phyloP scores from a whole-genome alignment of 2,329 filamentous ascomycete species.

The Aspergillus tamarii region DNA sequence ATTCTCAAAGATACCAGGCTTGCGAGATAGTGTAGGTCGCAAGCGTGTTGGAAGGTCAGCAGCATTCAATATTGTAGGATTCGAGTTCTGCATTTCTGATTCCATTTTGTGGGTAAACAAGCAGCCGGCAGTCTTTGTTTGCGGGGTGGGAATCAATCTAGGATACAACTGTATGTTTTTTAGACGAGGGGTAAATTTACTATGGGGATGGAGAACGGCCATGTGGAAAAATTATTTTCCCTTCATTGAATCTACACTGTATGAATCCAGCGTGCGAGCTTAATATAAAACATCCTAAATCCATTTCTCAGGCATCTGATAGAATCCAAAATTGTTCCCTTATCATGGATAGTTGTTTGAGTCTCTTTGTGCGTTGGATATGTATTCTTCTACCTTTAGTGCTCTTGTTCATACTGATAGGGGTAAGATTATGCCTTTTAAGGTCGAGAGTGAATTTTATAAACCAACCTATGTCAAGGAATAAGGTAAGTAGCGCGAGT shows the following conservation, averaged over 20 bases:
- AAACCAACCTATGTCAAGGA: background rate
- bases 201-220: background rate
- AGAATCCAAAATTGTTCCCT: background rate
- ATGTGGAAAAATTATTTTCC: conserved; percentile 3
- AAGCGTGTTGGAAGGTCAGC: conserved; percentile 85
- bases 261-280: background rate
- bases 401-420: no score
- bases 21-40: conserved; percentile 46
- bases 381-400: background rate
- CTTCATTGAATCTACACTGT: background rate
- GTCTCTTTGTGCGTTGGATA: background rate
- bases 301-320: background rate
- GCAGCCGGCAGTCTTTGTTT: background rate
- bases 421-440: background rate
- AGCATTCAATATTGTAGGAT: conserved; percentile 87
- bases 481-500: background rate
- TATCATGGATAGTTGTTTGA: background rate
- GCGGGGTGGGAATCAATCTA: background rate
- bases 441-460: background rate
- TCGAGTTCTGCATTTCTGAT: conserved; percentile 58
- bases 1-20: conserved; percentile 36
- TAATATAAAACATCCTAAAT: background rate
- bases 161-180: background rate
- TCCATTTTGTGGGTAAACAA: conserved; percentile 28
- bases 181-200: background rate